Evolutionary conservation across 768 basidiomycete genomes (phyloP), one percentile per base, ranked within the genome.

Genomic region (Aureoboletus auriporus): DNA sequence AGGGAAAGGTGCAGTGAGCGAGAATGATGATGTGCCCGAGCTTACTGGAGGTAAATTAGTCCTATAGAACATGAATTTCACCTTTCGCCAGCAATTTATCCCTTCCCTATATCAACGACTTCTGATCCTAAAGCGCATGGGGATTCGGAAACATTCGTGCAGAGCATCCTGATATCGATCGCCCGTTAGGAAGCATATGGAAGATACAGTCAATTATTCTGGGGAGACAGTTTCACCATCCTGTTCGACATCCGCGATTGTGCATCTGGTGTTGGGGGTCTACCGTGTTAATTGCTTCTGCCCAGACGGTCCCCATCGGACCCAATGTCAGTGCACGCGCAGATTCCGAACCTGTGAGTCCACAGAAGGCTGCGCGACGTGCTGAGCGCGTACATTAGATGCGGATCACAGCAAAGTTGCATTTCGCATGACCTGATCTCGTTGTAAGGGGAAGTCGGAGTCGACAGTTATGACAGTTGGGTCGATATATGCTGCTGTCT

Each of bases 381-480:
- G 49, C 53, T 0, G 49, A 50, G 37, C 60, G 57, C 2, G 59
- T 56, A 4, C 50, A 63, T 37, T 53, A 61, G 36, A 53, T 47
- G 20, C 51, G 46, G 30, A 61, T 59, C 35, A 72, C 71, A 1
- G 71, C 75, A 33, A 72, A 70, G 30, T 62, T 81, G 13, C 69
- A 71, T 5, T 57, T 55, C 12, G 75, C 75, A 10, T 70, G 72
- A 26, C 79, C 78, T 3, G 69, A 75, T 45, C 66, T 71, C 8
- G 70, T 73, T 2, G 57, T 59, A 7, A 56, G 66, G 41, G 26
- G 8, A 12, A 1, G 20, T 39, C 49, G 14, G 49, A 39, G 12
- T 56, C 43, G 27, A 12, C 6, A 9, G n/a, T 39, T 13, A 5
- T 34, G 37, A 11, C n/a, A 20, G 44, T 10, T 6, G 23, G 20